Percentiles rank a stretch among this genome's conserved stretches.
These are phyloP conservation scores for Phytopythium chamaehyphon DNA, from an alignment of 352 stramenopile genomes.

Conservation along the genomic window DNA sequence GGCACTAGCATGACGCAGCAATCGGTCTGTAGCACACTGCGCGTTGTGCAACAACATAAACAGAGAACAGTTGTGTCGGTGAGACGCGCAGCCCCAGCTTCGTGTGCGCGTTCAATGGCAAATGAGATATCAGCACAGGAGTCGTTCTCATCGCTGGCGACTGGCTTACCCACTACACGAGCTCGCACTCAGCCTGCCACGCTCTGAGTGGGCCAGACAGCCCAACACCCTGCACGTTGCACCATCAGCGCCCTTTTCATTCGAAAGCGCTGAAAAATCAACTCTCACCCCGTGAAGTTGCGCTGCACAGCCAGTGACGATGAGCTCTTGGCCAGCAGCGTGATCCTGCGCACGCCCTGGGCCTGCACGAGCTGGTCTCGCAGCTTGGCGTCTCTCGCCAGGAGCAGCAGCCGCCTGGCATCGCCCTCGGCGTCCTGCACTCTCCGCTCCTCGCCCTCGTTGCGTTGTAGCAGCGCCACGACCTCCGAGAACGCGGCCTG, in stretches of 20 bases:
- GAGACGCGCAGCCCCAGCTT: constrained; percentile 68
- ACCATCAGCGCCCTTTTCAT: too few relatives aligned
- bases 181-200: constrained; percentile 46
- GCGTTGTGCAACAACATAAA: constrained; percentile 43
- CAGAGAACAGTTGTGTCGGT: constrained; percentile 64
- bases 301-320: constrained; percentile 18
- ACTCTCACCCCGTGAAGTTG: constrained; percentile 28
- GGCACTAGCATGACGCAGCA: constrained; percentile 37
- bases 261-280: too few relatives aligned
- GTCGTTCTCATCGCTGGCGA: too few relatives aligned
- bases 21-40: constrained; percentile 15
- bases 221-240: constrained; percentile 58
- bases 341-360: constrained; percentile 48
- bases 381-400: constrained; percentile 40
- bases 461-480: constrained; percentile 43
- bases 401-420: constrained; percentile 44
- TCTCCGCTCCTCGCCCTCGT: constrained; percentile 34
- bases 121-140: too few relatives aligned
- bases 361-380: constrained; percentile 57
- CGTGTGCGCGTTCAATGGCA: not conserved
- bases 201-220: constrained; percentile 52
- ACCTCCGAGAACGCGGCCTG: constrained; percentile 45
- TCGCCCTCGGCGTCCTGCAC: constrained; percentile 42
- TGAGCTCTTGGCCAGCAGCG: constrained; percentile 24
- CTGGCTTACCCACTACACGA: constrained; percentile 47